Evolutionary conservation across 768 basidiomycete genomes (phyloP).

Genomic region (Lactarius vividus): DNA sequence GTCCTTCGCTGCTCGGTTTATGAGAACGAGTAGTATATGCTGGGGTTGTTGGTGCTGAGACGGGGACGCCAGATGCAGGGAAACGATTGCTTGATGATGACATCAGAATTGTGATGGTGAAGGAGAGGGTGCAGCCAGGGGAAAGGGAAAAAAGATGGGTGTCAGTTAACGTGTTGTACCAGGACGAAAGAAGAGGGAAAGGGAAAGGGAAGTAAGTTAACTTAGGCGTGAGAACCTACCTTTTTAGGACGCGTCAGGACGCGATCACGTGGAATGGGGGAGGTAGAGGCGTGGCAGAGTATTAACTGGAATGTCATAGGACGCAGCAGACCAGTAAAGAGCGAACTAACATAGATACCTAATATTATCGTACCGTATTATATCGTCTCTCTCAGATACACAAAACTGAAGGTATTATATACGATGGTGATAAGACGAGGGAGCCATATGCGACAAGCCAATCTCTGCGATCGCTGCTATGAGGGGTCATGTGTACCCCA

Average conservation of each 20-base stretch:
- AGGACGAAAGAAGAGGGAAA: slow-evolving; percentile 16
- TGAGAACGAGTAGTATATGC: slow-evolving; percentile 38
- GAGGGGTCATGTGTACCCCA: neutral
- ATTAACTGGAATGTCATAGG: neutral
- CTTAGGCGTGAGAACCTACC: slow-evolving; percentile 28
- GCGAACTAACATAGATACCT: slow-evolving; percentile 12
- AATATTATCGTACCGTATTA: slow-evolving; percentile 5
- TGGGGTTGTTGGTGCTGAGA: slow-evolving; percentile 47
- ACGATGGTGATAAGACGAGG: slow-evolving; percentile 6
- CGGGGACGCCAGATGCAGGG: slow-evolving; percentile 32
- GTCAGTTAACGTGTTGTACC: slow-evolving; percentile 26
- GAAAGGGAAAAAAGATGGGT: slow-evolving; percentile 19
- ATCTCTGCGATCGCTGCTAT: neutral
- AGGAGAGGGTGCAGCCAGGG: slow-evolving; percentile 18
- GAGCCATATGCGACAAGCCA: neutral
- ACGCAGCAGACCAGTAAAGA: slow-evolving; percentile 1
- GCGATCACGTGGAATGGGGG: slow-evolving; percentile 27
- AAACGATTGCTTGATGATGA: slow-evolving; percentile 25
- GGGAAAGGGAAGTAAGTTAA: slow-evolving; percentile 17
- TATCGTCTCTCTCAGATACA: slow-evolving; percentile 4
- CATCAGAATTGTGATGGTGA: slow-evolving; percentile 23
- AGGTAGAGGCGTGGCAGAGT: neutral
- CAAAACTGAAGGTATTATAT: slow-evolving; percentile 1
- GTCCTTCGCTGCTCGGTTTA: slow-evolving; percentile 32
- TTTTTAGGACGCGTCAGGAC: slow-evolving; percentile 30